Evolutionary conservation across 2,329 filamentous ascomycete species (phyloP).

Genomic region (Monilinia vaccinii-corymbosi): DNA sequence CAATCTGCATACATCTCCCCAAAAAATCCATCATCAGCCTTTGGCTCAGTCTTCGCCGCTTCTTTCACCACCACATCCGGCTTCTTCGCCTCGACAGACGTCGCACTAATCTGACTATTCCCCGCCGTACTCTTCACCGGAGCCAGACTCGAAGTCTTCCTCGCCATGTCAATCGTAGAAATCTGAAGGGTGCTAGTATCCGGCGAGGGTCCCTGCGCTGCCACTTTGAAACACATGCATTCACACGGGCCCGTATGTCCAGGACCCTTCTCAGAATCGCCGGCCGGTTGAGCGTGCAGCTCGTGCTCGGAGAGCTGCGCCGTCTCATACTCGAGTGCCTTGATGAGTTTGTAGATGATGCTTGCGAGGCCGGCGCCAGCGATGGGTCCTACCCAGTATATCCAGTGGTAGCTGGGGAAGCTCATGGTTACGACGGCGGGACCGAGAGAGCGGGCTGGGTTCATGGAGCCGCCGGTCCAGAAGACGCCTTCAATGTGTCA

Average conservation of each 20-base stretch:
- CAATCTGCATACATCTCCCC: conserved; percentile 8
- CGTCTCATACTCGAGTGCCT: conserved; percentile 42
- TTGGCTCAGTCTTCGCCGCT: background rate
- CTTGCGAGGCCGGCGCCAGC: conserved; percentile 41
- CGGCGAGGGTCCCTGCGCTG: background rate
- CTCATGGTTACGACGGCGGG: conserved; percentile 35
- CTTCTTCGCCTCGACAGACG: background rate
- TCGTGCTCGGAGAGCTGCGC: conserved; percentile 4
- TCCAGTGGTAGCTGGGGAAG: conserved; percentile 38
- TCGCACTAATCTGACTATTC: background rate
- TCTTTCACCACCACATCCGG: background rate
- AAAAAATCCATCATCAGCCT: conserved; percentile 7
- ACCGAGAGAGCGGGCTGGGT: conserved; percentile 39
- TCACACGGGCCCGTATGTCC: conserved; percentile 8
- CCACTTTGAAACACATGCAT: conserved; percentile 9
- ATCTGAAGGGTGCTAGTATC: background rate
- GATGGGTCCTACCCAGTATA: conserved; percentile 42
- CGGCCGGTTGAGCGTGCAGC: background rate
- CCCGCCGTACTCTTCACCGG: background rate
- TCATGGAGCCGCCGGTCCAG: conserved; percentile 40
- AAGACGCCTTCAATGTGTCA: conserved; percentile 31
- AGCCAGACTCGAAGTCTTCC: background rate
- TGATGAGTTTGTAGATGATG: conserved; percentile 42
- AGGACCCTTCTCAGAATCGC: conserved; percentile 2
- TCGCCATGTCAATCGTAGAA: background rate